Evolutionary conservation across 805 yeast genomes (phyloP), one percentile per base, ranked within the genome.

Genomic region (Starmerella floris): DNA sequence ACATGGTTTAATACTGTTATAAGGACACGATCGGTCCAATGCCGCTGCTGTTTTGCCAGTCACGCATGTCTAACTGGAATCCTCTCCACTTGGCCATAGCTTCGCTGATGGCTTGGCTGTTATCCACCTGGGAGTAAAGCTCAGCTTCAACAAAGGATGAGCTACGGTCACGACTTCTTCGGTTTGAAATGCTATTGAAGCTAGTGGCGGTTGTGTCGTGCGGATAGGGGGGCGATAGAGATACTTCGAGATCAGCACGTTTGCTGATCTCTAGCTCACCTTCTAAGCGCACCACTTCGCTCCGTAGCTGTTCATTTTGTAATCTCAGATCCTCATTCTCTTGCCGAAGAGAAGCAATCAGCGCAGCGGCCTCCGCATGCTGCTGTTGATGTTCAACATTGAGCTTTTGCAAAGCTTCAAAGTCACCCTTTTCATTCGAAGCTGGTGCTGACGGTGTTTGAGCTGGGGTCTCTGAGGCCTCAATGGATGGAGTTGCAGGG

Each of bases 61-160:
- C 53, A 22, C 83, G 70, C 93, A 87, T 82, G 55, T 87, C 95
- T 2, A 84, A 71, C 55, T 79, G 83, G 85, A 87, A 87, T 38
- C 74, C 76, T 50, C 76, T 77, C 93, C 93, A 87, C 50, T 74
- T 75, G 56, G 69, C 66, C 50, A 87, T 61, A 35, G 71, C 67
- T 42, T 75, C 77, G 10, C 53, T 44, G 27, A 52, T 49, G 21
- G 49, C 51, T 48, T 70, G 66, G 49, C 74, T 68, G 52, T 74
- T 76, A 11, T 70, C 69, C 5, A 74, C 71, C 47, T 72, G 73
- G 25, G 70, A 56, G 40, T 67, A 66, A 21, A 62, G 49, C 25
- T 61, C 65, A 16, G 61, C 60, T 37, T 56, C 63, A 13, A 55
- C 59, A 36, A 55, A 57, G 25, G 62, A 58, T 8, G 62, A 37